phyloP scores from a whole-genome alignment of 805 yeast species.

The Wickerhamomyces canadensis region DNA sequence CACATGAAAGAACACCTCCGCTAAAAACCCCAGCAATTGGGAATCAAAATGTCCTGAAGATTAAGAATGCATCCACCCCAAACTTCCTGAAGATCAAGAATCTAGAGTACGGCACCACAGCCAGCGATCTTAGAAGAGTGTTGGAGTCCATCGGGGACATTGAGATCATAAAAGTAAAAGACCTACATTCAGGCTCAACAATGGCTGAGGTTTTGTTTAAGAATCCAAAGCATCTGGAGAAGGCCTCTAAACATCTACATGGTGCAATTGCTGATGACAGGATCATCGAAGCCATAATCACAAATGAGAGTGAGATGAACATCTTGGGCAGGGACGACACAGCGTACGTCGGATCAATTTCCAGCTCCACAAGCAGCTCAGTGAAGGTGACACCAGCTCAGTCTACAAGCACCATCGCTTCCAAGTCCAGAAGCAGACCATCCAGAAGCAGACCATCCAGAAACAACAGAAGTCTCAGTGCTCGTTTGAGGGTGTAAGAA shows the following conservation, averaged over 20 bases:
- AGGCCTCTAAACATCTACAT: conserved; percentile 30
- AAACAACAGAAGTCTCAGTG: too few species aligned
- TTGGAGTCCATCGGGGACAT: conserved; percentile 21
- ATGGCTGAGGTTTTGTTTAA: conserved; percentile 32
- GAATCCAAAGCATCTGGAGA: conserved; percentile 24
- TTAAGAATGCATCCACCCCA: conserved; percentile 21
- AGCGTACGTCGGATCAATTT: too few species aligned
- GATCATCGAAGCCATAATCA: conserved; percentile 29
- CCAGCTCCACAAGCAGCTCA: conserved; percentile 1
- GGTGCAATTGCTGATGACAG: conserved; percentile 46
- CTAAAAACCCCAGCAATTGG: background rate
- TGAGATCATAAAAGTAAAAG: conserved; percentile 25
- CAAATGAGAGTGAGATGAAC: conserved; percentile 15
- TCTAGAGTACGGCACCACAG: conserved; percentile 26
- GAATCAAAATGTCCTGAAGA: conserved; percentile 3
- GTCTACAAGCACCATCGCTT: background rate
- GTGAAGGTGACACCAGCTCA: background rate
- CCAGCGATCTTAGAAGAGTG: conserved; percentile 24
- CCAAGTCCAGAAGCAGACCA: too few species aligned
- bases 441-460: too few species aligned
- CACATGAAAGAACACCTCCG: too few species aligned
- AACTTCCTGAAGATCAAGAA: conserved; percentile 27
- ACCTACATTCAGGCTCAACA: conserved; percentile 33
- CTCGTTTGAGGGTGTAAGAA: too few species aligned
- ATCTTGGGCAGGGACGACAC: background rate